Base-by-base conservation (phyloP, 2,329 filamentous ascomycete species). In the Penicillium nordicum region DNA sequence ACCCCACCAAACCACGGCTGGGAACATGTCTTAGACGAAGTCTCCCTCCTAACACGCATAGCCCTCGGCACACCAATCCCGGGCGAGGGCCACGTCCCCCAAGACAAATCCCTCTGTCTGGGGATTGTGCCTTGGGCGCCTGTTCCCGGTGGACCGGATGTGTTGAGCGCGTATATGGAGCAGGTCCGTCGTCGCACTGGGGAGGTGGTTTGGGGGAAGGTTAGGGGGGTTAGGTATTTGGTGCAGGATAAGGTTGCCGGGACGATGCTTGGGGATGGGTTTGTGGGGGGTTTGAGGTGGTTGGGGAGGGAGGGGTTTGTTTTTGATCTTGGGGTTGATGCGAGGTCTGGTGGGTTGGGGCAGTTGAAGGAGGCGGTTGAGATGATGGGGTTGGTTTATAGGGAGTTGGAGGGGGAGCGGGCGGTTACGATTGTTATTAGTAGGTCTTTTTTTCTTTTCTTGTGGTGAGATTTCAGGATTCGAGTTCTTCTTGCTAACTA, bases 61-160 rank as follows among this genome's bases (percentile, higher is more conserved):
- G 83, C 85, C 4, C 79, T 84, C 37, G 88, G 88, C 12, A 69
- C 76, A 55, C 82, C 85, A 0, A 68, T 76, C 29, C 70, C 79
- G 1, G 82, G 81, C 29, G 83, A 88, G 66, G 86, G 85, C 34
- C 84, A 89, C 72, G 68, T 69, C 1, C 57, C 75, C 38, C 71
- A 72, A 3, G 81, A 86, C 51, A 78, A 78, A 14, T 69, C 76
- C 25, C 75, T 87, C 21, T 85, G 90, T 64, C 77, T 87, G 2
- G 92, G 83, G 0, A 84, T 92, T 61, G 82, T 97, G 4, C 86
- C 90, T 1, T 97, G 90, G 90, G 92, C 91, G n/a, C 92, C 92
- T 0, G 70, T 97, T 47, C 83, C 88, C 10, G 84, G 85, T 41
- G 85, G 89, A 0, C 69, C 81, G 0, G 77, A 72, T 6, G 80